These are phyloP conservation scores for Quercus aquifolioides DNA, from an alignment of 306 rosid species.

Conservation along the genomic window DNA sequence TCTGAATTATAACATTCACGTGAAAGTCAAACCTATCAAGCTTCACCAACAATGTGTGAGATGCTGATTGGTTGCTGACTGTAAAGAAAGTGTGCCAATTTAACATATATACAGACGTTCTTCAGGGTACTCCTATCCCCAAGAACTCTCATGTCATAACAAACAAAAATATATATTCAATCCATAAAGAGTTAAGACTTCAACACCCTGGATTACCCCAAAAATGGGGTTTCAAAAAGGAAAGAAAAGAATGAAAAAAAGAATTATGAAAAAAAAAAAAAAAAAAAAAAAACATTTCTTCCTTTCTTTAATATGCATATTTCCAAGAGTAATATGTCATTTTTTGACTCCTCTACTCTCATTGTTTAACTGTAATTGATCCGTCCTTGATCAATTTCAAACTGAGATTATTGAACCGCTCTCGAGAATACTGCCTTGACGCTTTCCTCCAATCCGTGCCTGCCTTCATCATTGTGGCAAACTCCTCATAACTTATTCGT, in stretches of 20 bases:
- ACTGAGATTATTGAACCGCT: slow-evolving; percentile 80
- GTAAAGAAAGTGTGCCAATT: neutral
- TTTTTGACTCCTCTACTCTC: slow-evolving; percentile 30
- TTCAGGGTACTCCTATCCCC: slow-evolving; percentile 11
- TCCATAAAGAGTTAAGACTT: slow-evolving; percentile 23
- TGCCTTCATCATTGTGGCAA: slow-evolving; percentile 90
- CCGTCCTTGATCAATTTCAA: slow-evolving; percentile 69
- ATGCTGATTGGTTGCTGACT: neutral
- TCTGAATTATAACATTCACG: neutral
- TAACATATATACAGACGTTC: slow-evolving; percentile 49
- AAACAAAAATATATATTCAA: slow-evolving; percentile 26
- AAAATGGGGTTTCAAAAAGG: slow-evolving; percentile 21
- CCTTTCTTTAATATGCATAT: slow-evolving; percentile 23
- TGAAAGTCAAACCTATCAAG: neutral
- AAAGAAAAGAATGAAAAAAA: slow-evolving; percentile 23
- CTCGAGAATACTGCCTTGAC: slow-evolving; percentile 93
- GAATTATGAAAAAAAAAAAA: slow-evolving; percentile 1
- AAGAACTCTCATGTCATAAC: slow-evolving; percentile 27
- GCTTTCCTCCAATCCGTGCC: slow-evolving; percentile 99
- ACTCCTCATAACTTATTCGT: slow-evolving; percentile 82
- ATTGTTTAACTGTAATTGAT: slow-evolving; percentile 48
- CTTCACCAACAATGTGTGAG: neutral
- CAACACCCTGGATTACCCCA: slow-evolving; percentile 24
- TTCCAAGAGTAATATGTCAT: slow-evolving; percentile 14
- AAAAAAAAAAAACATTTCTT: neutral